phyloP scores from a whole-genome alignment of 2,329 filamentous ascomycete genomes.

The Fusarium kyushuense region DNA sequence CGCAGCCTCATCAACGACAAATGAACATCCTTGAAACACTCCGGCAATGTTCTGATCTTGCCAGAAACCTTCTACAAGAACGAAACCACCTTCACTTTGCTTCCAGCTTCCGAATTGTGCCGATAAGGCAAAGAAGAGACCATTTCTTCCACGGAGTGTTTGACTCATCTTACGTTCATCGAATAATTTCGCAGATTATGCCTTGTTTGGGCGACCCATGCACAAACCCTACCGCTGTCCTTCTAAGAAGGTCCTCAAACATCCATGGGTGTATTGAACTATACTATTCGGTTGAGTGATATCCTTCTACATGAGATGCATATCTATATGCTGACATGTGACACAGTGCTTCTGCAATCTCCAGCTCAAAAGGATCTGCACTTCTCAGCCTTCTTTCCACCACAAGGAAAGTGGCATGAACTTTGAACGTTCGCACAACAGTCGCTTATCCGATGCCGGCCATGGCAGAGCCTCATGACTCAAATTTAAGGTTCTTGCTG shows the following conservation, averaged over 20 bases:
- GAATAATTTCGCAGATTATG: background rate
- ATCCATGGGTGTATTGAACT: background rate
- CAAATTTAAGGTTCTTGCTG: background rate
- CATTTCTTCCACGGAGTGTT: background rate
- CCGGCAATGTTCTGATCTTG: background rate
- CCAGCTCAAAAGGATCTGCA: background rate
- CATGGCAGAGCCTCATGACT: slow-evolving; percentile 15
- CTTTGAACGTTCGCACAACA: background rate
- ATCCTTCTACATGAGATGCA: slow-evolving; percentile 2
- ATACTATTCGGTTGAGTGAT: background rate
- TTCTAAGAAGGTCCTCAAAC: background rate
- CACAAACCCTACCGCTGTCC: slow-evolving; percentile 6
- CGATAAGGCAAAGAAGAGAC: background rate
- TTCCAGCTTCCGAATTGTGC: background rate
- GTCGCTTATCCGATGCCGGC: slow-evolving; percentile 1
- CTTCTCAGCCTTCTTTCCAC: background rate
- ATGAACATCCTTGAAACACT: background rate
- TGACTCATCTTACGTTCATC: background rate
- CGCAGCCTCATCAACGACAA: background rate
- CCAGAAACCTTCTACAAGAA: background rate
- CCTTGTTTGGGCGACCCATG: slow-evolving; percentile 6
- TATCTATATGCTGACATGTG: background rate
- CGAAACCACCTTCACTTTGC: background rate
- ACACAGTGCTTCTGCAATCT: background rate
- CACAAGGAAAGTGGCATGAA: background rate